phyloP scores from a whole-genome alignment of 2,329 filamentous ascomycete genomes.

The Keithomyces neogunnii region DNA sequence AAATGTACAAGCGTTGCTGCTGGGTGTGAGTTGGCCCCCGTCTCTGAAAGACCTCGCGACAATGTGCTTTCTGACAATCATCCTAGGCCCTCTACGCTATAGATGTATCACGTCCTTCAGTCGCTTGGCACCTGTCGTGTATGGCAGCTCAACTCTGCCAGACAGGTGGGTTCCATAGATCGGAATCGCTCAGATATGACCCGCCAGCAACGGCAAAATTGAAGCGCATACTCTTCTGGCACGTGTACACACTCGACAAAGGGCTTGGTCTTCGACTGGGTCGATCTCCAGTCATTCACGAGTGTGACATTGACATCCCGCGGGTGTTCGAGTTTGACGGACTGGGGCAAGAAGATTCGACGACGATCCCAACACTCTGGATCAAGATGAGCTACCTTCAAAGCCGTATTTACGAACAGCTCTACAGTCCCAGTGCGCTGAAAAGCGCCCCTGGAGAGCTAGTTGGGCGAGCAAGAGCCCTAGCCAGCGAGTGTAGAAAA shows the following conservation, averaged over 20 bases:
- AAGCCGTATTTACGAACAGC: conserved; percentile 48
- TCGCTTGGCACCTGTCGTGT: conserved; percentile 56
- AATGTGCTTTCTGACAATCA: neutral
- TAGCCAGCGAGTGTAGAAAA: conserved; percentile 29
- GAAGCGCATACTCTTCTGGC: conserved; percentile 39
- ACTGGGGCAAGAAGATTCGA: conserved; percentile 18
- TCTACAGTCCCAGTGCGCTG: conserved; percentile 44
- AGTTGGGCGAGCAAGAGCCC: conserved; percentile 26
- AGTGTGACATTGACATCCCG: conserved; percentile 49
- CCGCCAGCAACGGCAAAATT: conserved; percentile 22
- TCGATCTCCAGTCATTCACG: conserved; percentile 47
- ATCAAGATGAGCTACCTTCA: conserved; percentile 47
- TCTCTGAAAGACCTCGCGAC: neutral
- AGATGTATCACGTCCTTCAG: conserved; percentile 51
- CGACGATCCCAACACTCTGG: conserved; percentile 42
- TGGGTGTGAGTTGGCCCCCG: conserved; percentile 37
- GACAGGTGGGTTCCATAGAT: conserved; percentile 52
- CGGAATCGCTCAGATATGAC: conserved; percentile 24
- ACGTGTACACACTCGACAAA: conserved; percentile 49
- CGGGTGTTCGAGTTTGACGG: conserved; percentile 35
- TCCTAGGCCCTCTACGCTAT: conserved; percentile 50
- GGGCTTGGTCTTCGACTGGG: conserved; percentile 51
- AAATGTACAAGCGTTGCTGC: conserved; percentile 49
- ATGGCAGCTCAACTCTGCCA: conserved; percentile 53
- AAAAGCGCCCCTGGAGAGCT: conserved; percentile 30